These are phyloP conservation scores for Trichocladium uniseriatum DNA, from an alignment of 495 filamentous ascomycete species.

Conservation along the genomic window DNA sequence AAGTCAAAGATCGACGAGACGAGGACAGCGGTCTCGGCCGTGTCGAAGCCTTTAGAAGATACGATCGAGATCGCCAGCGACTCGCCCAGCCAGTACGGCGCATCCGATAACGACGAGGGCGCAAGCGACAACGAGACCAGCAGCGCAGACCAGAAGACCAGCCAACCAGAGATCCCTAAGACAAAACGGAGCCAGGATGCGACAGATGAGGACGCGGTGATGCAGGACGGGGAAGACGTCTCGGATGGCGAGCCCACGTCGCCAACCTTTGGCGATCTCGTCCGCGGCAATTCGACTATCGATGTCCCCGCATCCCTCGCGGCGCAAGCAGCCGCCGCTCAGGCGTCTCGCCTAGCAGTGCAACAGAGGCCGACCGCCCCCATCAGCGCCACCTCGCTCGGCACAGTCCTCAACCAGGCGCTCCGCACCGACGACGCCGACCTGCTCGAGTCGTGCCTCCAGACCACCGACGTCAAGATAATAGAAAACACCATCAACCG, in stretches of 20 bases:
- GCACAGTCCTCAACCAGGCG: conserved; percentile 83
- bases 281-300: conserved; percentile 65
- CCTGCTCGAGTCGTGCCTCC: conserved; percentile 87
- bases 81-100: conserved; percentile 35
- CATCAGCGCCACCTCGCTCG: conserved; percentile 70
- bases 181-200: conserved; percentile 1
- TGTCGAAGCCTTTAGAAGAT: conserved; percentile 21
- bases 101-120: conserved; percentile 28
- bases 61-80: conserved; percentile 50
- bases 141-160: not conserved
- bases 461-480: conserved; percentile 58
- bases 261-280: conserved; percentile 80
- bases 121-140: conserved; percentile 15
- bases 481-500: conserved; percentile 84
- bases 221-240: conserved; percentile 29
- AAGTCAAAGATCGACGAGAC: conserved; percentile 68
- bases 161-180: not conserved
- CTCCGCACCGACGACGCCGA: conserved; percentile 81
- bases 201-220: conserved; percentile 1
- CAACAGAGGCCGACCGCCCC: conserved; percentile 36
- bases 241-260: conserved; percentile 28
- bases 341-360: conserved; percentile 26
- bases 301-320: conserved; percentile 61
- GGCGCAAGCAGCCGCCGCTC: conserved; percentile 26
- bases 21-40: conserved; percentile 49